Conservation (phyloP, 139 green algal genomes). For the Zygnema cylindricum region DNA sequence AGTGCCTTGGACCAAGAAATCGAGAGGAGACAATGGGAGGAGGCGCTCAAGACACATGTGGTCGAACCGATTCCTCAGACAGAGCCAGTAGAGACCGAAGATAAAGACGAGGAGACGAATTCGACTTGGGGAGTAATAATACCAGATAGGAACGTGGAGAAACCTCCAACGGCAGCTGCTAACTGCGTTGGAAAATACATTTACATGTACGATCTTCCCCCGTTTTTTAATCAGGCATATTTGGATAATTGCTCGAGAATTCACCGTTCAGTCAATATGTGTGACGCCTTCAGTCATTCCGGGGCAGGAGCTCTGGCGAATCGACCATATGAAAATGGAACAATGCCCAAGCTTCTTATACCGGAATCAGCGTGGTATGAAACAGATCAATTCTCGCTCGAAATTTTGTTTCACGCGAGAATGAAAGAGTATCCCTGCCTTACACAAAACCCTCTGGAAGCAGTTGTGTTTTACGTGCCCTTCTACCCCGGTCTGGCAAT, state of each 20-base stretch:
- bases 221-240: slow-evolving; percentile 7
- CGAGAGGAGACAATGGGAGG: background rate
- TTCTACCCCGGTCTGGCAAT: slow-evolving; percentile 21
- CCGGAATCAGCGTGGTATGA: slow-evolving; percentile 19
- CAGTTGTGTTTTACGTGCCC: slow-evolving; percentile 22
- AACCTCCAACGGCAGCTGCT: too few species aligned
- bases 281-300: background rate
- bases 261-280: background rate
- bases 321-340: background rate
- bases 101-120: background rate
- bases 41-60: background rate
- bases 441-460: background rate
- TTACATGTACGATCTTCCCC: slow-evolving; percentile 35
- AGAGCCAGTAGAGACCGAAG: background rate
- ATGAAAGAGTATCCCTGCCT: slow-evolving; percentile 34
- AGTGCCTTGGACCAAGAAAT: too few species aligned
- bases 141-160: background rate
- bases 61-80: background rate
- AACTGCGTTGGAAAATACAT: background rate
- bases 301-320: background rate
- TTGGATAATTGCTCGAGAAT: slow-evolving; percentile 4
- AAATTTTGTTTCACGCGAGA: slow-evolving; percentile 5
- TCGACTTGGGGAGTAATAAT: background rate
- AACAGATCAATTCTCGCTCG: slow-evolving; percentile 32
- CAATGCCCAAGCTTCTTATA: background rate